These are phyloP conservation scores for Arbutus unedo DNA, from an alignment of 148 eudicot species.

Conservation along the genomic window DNA sequence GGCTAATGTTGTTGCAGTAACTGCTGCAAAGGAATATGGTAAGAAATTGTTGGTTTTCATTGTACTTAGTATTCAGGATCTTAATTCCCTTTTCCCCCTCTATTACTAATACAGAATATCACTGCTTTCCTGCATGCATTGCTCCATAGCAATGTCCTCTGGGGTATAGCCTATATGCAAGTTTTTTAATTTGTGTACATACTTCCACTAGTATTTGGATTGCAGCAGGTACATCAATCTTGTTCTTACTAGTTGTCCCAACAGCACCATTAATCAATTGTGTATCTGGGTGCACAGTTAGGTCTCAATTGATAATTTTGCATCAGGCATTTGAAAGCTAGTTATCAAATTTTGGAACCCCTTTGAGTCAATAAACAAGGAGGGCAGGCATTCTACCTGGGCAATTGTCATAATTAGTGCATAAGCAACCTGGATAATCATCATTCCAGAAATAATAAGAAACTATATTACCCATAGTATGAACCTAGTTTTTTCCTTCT, in stretches of 20 bases:
- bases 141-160: neutral
- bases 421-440: neutral
- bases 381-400: neutral
- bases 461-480: neutral
- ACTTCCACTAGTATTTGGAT: neutral
- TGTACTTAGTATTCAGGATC: neutral
- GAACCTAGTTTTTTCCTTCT: neutral
- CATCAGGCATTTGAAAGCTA: neutral
- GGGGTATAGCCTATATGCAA: too few species aligned
- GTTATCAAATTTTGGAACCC: too few species aligned
- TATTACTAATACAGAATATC: neutral
- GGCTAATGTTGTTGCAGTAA: conserved; percentile 90
- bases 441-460: too few species aligned
- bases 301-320: neutral
- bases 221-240: neutral
- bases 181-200: too few species aligned
- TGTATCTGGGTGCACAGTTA: neutral
- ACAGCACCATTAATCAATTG: conserved; percentile 1
- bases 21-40: conserved; percentile 89
- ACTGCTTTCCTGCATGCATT: neutral
- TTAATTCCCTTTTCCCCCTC: neutral
- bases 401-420: neutral
- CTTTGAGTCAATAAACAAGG: neutral
- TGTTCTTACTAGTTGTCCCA: conserved; percentile 1
- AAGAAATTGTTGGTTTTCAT: conserved; percentile 20